phyloP scores from a whole-genome alignment of 2,329 filamentous ascomycete genomes.

The Diaporthe velutina region DNA sequence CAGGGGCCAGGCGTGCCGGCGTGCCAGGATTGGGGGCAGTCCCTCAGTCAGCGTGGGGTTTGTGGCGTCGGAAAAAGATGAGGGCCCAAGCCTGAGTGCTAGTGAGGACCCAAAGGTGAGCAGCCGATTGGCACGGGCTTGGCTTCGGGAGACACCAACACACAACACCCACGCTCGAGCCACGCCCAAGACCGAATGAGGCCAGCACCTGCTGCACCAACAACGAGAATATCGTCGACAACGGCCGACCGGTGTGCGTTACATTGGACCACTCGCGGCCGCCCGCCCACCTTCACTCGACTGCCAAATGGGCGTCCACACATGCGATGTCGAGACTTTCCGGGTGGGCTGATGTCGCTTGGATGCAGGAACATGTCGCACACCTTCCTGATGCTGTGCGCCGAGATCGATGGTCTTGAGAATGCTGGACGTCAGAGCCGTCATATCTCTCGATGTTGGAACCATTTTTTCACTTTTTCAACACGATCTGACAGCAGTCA shows the following conservation, averaged over 20 bases:
- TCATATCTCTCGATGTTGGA: conserved; percentile 8
- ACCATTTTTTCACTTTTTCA: not conserved
- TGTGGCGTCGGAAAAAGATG: conserved; percentile 9
- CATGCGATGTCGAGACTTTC: not conserved
- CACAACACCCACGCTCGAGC: not conserved
- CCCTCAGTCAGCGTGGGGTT: not conserved
- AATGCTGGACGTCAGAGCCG: not conserved
- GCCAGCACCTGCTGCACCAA: not conserved
- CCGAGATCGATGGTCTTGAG: conserved; percentile 13
- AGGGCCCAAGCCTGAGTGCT: not conserved
- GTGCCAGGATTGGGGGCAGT: not conserved
- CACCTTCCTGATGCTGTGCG: conserved; percentile 26
- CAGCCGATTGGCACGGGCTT: conserved; percentile 23
- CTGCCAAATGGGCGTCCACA: conserved; percentile 20
- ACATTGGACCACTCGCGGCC: conserved; percentile 2
- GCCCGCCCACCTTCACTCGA: not conserved
- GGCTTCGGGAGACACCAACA: not conserved
- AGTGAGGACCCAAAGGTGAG: not conserved
- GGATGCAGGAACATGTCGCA: conserved; percentile 18
- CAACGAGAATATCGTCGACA: not conserved
- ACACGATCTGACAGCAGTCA: conserved; percentile 11
- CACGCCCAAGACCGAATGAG: not conserved
- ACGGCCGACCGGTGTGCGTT: conserved; percentile 18
- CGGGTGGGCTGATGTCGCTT: conserved; percentile 20
- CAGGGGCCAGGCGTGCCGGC: not conserved